Base-by-base conservation (phyloP, 768 basidiomycete species). In the Mycena capillaripes region DNA sequence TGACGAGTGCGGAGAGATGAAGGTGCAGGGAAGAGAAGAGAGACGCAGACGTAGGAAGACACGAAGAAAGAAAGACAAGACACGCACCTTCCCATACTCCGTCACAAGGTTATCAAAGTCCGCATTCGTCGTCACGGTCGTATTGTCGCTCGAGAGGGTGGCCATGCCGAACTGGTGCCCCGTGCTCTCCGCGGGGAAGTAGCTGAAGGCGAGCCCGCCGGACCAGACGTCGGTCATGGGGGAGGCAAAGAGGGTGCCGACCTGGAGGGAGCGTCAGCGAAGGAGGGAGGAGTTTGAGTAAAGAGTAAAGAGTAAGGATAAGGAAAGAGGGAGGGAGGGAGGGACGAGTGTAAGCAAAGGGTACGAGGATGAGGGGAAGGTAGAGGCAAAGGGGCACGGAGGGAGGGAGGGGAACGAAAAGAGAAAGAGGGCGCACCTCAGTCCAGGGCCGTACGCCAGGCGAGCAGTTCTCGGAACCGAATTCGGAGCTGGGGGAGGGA, bases 151-250 rank as follows among this genome's bases (percentile, higher is more conserved):
- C 1, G 90, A 91, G 68, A 98, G 88, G 34, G 87, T 94, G 72
- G 95, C 93, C 87, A 97, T 93, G 21, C 97, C 96, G 72, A 94
- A 98, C 75, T 92, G 84, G 53, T 95, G 95, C 65, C 86, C 84
- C 14, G 86, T 89, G 74, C 92, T 93, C n/a, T 77, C 59, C 19
- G 95, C 95, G 1, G 95, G 94, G 88, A 97, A 96, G 81, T 97
- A 98, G 56, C 92, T 93, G 81, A 95, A 96, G 3, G 96, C 96
- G 59, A 97, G 75, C 59, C 94, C 96, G 68, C 96, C 97, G 30
- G 94, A 95, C 91, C 93, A 97, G 50, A 92, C 91, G 63, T 90
- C 82, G 27, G 91, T 87, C 89, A 97, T 95, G 8, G 92, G 81
- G 11, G 87, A 79, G 69, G 92, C 88, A 80, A 94, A 94, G n/a